Evolutionary conservation across 2,329 filamentous ascomycete species (phyloP).

Genomic region (Bipolaris bicolor): DNA sequence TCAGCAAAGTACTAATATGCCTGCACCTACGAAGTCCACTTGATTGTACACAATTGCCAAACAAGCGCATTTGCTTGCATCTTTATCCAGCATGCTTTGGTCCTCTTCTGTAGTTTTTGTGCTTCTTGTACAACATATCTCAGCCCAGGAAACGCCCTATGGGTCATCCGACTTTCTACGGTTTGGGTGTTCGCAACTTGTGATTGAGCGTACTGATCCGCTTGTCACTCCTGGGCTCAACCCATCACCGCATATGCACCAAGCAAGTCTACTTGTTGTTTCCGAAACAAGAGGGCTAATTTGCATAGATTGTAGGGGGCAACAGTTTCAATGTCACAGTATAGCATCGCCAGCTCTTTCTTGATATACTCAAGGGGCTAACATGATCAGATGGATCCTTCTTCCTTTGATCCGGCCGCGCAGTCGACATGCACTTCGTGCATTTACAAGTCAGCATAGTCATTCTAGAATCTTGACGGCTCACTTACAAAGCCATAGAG

Average conservation of each 20-base stretch:
- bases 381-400: not conserved
- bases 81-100: not conserved
- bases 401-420: not conserved
- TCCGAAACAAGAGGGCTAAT: not conserved
- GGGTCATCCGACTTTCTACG: constrained; percentile 16
- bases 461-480: not conserved
- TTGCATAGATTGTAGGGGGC: constrained; percentile 34
- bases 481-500: not conserved
- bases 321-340: constrained; percentile 36
- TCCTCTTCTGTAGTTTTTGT: not conserved
- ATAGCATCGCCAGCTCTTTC: constrained; percentile 8
- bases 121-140: not conserved
- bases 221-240: constrained; percentile 28
- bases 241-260: constrained; percentile 34
- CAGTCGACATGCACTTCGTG: constrained; percentile 39
- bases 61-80: not conserved
- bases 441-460: constrained; percentile 23
- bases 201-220: constrained; percentile 34
- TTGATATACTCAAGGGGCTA: not conserved
- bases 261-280: not conserved
- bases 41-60: not conserved
- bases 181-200: constrained; percentile 37
- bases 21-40: not conserved
- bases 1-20: not conserved
- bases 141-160: not conserved